Conservation (phyloP, 2,329 filamentous ascomycete genomes). For the Fusarium sp. region DNA sequence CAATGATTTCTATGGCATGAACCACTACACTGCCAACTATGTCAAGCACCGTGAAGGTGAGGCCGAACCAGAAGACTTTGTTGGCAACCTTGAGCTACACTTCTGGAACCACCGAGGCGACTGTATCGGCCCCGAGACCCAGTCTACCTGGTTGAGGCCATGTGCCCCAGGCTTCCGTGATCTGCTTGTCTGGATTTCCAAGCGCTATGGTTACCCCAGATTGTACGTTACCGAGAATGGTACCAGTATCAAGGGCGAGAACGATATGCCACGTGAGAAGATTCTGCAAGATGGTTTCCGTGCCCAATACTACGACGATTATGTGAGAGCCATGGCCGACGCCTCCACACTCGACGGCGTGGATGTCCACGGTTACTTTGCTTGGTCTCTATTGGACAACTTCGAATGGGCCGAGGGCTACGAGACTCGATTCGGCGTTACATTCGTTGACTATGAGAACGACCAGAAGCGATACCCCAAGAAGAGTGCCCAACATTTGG, state of each 20-base stretch:
- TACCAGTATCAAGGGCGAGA: conserved; percentile 86
- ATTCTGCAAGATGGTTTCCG: conserved; percentile 87
- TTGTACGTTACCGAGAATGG: conserved; percentile 94
- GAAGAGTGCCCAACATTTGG: conserved; percentile 82
- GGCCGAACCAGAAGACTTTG: conserved; percentile 74
- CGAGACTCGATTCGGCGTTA: conserved; percentile 86
- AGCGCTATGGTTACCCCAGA: conserved; percentile 79
- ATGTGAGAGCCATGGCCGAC: conserved; percentile 81
- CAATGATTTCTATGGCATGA: conserved; percentile 96
- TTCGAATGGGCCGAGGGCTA: conserved; percentile 96
- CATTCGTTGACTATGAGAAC: conserved; percentile 84
- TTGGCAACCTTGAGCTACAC: conserved; percentile 80
- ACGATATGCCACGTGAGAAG: conserved; percentile 76
- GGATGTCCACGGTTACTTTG: conserved; percentile 83
- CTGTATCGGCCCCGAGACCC: conserved; percentile 83
- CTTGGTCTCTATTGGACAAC: conserved; percentile 91
- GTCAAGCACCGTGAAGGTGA: conserved; percentile 77
- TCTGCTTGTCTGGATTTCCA: conserved; percentile 80
- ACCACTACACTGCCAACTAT: conserved; percentile 92
- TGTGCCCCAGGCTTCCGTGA: conserved; percentile 82
- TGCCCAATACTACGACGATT: conserved; percentile 81
- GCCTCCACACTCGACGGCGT: conserved; percentile 80
- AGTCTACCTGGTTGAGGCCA: conserved; percentile 84
- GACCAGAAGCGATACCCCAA: conserved; percentile 85
- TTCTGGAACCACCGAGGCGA: conserved; percentile 79